phyloP scores from a whole-genome alignment of 1,284 basidiomycete genomes.

The Sporisorium iseilematis-ciliati region DNA sequence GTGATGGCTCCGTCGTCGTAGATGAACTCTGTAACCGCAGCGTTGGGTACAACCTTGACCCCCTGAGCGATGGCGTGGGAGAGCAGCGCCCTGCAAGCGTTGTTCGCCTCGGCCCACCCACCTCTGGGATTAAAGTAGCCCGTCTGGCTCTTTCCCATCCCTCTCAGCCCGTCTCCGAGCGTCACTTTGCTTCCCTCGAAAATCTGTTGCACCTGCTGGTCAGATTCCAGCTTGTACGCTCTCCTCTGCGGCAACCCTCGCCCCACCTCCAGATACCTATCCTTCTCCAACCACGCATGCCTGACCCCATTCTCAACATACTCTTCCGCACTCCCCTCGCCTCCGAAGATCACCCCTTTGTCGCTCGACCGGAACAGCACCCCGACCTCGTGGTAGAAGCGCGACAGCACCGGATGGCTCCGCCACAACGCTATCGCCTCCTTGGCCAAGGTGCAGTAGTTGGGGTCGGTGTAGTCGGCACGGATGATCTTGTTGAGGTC shows the following conservation, averaged over 20 bases:
- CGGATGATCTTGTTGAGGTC: slow-evolving; percentile 83
- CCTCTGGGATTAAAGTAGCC: slow-evolving; percentile 82
- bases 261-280: slow-evolving; percentile 21
- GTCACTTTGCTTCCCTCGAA: slow-evolving; percentile 8
- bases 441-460: slow-evolving; percentile 78
- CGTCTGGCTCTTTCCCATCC: slow-evolving; percentile 42
- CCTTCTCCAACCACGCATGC: slow-evolving; percentile 27
- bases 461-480: slow-evolving; percentile 69
- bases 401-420: slow-evolving; percentile 50
- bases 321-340: slow-evolving; percentile 15
- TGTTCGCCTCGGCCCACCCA: slow-evolving; percentile 86
- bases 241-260: not conserved
- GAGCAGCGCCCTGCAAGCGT: slow-evolving; percentile 77
- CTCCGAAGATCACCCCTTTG: not conserved
- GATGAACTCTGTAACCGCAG: slow-evolving; percentile 72
- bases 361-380: slow-evolving; percentile 55
- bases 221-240: slow-evolving; percentile 33
- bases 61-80: slow-evolving; percentile 76
- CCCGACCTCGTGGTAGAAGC: slow-evolving; percentile 62
- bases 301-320: slow-evolving; percentile 43
- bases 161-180: slow-evolving; percentile 26
- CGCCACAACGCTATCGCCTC: slow-evolving; percentile 82
- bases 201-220: slow-evolving; percentile 23
- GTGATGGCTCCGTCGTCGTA: slow-evolving; percentile 72
- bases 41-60: slow-evolving; percentile 75